Conservation (phyloP, 192 early-diverging fungal genomes). For the Linnemannia exigua region DNA sequence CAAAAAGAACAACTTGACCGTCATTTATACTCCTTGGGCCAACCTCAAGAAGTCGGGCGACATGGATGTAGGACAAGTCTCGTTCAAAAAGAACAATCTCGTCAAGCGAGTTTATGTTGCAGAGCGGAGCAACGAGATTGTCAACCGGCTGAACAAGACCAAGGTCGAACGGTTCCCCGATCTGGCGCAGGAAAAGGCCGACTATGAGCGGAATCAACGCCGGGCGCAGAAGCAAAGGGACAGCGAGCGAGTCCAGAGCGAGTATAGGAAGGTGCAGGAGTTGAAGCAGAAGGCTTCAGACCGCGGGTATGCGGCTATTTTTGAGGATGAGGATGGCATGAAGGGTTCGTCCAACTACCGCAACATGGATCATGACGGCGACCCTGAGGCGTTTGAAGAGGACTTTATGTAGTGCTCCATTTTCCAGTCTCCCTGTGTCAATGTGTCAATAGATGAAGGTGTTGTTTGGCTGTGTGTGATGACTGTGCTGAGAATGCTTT, state of each 20-base stretch:
- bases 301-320: conserved; percentile 64
- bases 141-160: conserved; percentile 97
- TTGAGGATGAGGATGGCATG: conserved; percentile 63
- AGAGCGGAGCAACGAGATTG: conserved; percentile 82
- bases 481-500: neutral
- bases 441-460: neutral
- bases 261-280: conserved; percentile 53
- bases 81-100: conserved; percentile 83
- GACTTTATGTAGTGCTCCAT: conserved; percentile 73
- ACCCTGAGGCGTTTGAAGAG: conserved; percentile 69
- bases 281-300: conserved; percentile 59
- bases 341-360: conserved; percentile 62
- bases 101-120: conserved; percentile 85
- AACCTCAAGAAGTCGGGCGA: conserved; percentile 93
- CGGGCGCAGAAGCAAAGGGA: conserved; percentile 43
- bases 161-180: conserved; percentile 84
- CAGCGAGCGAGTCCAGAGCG: conserved; percentile 58
- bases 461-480: neutral
- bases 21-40: conserved; percentile 94
- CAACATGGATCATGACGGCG: conserved; percentile 63
- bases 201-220: conserved; percentile 64
- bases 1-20: conserved; percentile 91
- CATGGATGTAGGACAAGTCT: conserved; percentile 98
- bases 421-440: no score
- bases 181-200: conserved; percentile 79